phyloP scores from a whole-genome alignment of 192 early-diverging fungal genomes.

The Linnemannia hyalina region DNA sequence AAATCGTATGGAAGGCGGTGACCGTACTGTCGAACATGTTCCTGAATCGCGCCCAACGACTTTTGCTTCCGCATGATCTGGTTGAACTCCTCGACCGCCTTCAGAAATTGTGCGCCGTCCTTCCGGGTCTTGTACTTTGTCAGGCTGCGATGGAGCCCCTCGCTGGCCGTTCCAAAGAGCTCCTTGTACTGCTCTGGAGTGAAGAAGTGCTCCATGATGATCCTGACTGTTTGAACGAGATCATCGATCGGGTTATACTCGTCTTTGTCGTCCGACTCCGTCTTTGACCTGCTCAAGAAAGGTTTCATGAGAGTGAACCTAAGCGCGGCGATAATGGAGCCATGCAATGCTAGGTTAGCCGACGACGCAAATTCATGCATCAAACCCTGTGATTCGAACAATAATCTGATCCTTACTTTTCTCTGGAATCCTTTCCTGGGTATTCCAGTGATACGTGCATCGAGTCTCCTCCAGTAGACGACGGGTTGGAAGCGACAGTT shows the following conservation, averaged over 20 bases:
- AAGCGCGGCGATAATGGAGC: background rate
- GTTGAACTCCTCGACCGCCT: constrained; percentile 82
- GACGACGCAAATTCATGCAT: background rate
- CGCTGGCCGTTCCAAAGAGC: constrained; percentile 71
- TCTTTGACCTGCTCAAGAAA: constrained; percentile 54
- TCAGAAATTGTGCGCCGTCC: constrained; percentile 73
- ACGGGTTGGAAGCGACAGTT: constrained; percentile 51
- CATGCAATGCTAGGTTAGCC: background rate
- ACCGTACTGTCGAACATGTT: constrained; percentile 42
- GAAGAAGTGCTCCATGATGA: constrained; percentile 76
- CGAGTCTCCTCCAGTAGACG: constrained; percentile 43
- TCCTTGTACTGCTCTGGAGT: constrained; percentile 57
- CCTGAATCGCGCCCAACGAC: constrained; percentile 40
- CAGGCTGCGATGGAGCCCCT: constrained; percentile 81
- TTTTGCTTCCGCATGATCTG: constrained; percentile 63
- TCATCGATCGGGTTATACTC: constrained; percentile 92
- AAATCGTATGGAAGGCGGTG: constrained; percentile 71
- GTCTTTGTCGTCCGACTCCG: constrained; percentile 67
- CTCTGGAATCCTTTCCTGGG: constrained; percentile 55
- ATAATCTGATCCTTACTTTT: constrained; percentile 43
- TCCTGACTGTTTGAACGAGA: constrained; percentile 74
- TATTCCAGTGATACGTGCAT: constrained; percentile 56
- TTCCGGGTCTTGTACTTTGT: constrained; percentile 83
- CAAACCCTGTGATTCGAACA: background rate
- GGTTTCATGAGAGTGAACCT: constrained; percentile 64